Conservation (phyloP, 2,329 filamentous ascomycete genomes). For the Botryotinia narcissicola region DNA sequence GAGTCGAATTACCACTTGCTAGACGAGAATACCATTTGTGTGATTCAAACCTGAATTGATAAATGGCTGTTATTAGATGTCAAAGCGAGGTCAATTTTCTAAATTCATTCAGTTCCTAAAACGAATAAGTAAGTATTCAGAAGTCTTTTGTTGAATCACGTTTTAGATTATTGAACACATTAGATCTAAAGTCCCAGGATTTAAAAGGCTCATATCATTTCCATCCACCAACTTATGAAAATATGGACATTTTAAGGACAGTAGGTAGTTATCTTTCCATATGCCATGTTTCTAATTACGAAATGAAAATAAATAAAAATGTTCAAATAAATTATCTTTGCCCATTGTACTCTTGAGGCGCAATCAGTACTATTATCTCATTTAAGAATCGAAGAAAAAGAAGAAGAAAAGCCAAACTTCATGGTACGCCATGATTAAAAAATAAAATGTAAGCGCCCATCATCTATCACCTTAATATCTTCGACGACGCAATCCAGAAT, state of each 20-base stretch:
- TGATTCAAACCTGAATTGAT: background rate
- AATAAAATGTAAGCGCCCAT: background rate
- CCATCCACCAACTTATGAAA: background rate
- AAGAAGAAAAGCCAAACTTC: background rate
- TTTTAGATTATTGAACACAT: background rate
- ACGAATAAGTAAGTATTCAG: background rate
- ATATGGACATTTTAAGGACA: background rate
- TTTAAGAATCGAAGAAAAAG: background rate
- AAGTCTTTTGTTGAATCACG: background rate
- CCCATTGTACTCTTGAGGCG: background rate
- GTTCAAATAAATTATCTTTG: background rate
- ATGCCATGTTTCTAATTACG: no score
- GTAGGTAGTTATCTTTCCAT: fast-evolving
- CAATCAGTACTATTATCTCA: background rate
- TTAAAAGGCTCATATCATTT: background rate
- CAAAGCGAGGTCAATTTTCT: background rate
- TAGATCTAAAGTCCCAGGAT: background rate
- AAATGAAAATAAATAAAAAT: background rate
- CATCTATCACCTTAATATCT: background rate
- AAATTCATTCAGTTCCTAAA: background rate
- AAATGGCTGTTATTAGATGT: background rate
- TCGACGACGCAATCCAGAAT: slow-evolving; percentile 44
- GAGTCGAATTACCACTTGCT: no score
- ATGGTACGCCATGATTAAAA: background rate
- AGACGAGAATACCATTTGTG: background rate